Evolutionary conservation across 306 rosid species (phyloP).

Genomic region (Abrus pulchellus): DNA sequence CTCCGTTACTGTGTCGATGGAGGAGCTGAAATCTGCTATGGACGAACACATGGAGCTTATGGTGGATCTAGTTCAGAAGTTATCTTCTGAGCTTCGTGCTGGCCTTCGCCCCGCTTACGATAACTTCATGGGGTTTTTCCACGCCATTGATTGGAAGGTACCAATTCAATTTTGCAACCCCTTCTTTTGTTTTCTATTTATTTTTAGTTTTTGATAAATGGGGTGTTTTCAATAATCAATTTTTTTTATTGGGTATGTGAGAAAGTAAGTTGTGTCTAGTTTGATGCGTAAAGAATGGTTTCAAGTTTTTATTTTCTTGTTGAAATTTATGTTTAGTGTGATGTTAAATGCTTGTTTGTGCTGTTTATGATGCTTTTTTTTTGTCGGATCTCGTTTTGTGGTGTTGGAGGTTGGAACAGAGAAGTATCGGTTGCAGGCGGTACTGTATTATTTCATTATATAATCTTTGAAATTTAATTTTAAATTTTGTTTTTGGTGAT

Average conservation of each 20-base stretch:
- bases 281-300: background rate
- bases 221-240: slow-evolving; percentile 4
- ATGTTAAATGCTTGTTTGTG: slow-evolving; percentile 21
- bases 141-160: slow-evolving; percentile 95
- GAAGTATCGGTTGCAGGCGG: background rate
- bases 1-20: slow-evolving; percentile 56
- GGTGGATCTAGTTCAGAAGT: slow-evolving; percentile 78
- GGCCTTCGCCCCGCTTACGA: slow-evolving; percentile 79
- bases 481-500: background rate
- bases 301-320: too few relatives aligned
- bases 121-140: slow-evolving; percentile 86
- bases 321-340: background rate
- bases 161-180: too few relatives aligned
- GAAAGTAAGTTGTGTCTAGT: background rate
- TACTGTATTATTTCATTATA: too few relatives aligned
- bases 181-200: background rate
- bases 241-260: background rate
- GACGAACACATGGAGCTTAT: slow-evolving; percentile 83
- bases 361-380: background rate
- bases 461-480: background rate
- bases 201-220: background rate
- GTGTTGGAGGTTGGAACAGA: background rate
- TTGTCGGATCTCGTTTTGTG: slow-evolving; percentile 17
- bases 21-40: slow-evolving; percentile 71
- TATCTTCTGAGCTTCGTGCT: slow-evolving; percentile 79